Evolutionary conservation across 352 stramenopile species (phyloP).

Genomic region (Globisporangium nodosum): DNA sequence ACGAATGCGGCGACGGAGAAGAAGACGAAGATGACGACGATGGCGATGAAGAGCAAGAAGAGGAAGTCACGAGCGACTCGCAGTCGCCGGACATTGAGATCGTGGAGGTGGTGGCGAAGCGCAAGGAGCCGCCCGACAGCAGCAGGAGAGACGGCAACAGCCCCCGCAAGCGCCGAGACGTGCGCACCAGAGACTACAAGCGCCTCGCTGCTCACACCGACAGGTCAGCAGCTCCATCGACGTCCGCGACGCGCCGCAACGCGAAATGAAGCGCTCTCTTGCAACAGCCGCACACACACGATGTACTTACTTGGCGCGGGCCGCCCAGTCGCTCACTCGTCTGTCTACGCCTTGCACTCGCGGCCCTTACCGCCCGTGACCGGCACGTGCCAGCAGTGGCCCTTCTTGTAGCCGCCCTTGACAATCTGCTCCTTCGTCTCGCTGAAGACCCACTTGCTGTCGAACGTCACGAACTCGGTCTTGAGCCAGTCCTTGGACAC

Average conservation of each 20-base stretch:
- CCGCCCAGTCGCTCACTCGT: not conserved
- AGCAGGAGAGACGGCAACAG: not conserved
- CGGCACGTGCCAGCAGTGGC: conserved; percentile 83
- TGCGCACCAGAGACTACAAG: not conserved
- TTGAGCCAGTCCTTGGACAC: conserved; percentile 85
- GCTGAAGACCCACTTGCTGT: conserved; percentile 76
- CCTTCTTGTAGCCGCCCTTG: conserved; percentile 70
- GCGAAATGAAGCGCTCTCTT: not conserved
- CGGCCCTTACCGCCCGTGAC: conserved; percentile 59
- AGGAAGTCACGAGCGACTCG: conserved; percentile 8
- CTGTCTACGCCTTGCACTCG: conserved; percentile 34
- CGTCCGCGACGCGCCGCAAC: not conserved
- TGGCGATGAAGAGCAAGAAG: not conserved
- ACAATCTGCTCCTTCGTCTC: conserved; percentile 70
- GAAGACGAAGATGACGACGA: conserved; percentile 2
- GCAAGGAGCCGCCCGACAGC: conserved; percentile 1
- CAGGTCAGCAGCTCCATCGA: not conserved
- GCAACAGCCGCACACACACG: not conserved
- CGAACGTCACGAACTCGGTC: conserved; percentile 82
- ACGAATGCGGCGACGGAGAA: not conserved
- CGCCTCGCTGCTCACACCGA: not conserved
- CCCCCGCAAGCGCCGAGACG: not conserved
- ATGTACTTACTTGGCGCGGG: not conserved
- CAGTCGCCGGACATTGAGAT: conserved; percentile 7
- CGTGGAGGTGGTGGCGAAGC: not conserved